Base-by-base conservation (phyloP, 2,329 filamentous ascomycete genomes). In the Neopestalotiopsis clavispora region DNA sequence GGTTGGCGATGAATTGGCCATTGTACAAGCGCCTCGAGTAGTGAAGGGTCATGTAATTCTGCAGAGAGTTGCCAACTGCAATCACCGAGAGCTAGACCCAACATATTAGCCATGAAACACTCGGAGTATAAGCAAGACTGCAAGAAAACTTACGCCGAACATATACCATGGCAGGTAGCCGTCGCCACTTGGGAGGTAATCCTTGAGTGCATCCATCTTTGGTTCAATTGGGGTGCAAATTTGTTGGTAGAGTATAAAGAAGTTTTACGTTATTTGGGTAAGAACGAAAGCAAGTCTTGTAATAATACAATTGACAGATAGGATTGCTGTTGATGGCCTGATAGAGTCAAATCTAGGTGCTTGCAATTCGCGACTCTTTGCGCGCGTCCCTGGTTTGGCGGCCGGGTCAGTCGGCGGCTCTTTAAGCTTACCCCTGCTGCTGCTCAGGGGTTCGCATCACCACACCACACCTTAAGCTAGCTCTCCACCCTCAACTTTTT, bases 11-110 rank as follows among this genome's bases (percentile, higher is more conserved):
- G 75, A 89, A 90, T 71, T 82, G 82, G 70, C 90, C 90, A 74
- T 91, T 89, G 85, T 98, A 99, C 77, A 98, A 89, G 79, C 94
- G 92, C n/a, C 91, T 90, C 7, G 94, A 94, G 83, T 93, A 97
- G 79, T 90, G 86, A 3, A 95, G 86, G 20, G 94, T 97, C 45
- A 84, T 76, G 82, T 97, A 97, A 78, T 93, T 90, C 84, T 98
- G 95, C 61, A 97, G 79, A 45, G 90, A 92, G 85, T 99, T 99
- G 76, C 89, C 91, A 69, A 96, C 86, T 38, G 95, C 94, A 68
- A 97, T 88, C 68, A 94, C 78, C 68, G 94, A 94, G 78, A 97
- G 88, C 95, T 98, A 72, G 32, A 63, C 3, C 14, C 34, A 9
- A 58, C 60, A 64, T 4, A 67, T 69, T 32, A 23, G 30, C n/a